Evolutionary conservation across 1,139 yeast genomes (phyloP).

Genomic region (Hanseniaspora gamundiae): DNA sequence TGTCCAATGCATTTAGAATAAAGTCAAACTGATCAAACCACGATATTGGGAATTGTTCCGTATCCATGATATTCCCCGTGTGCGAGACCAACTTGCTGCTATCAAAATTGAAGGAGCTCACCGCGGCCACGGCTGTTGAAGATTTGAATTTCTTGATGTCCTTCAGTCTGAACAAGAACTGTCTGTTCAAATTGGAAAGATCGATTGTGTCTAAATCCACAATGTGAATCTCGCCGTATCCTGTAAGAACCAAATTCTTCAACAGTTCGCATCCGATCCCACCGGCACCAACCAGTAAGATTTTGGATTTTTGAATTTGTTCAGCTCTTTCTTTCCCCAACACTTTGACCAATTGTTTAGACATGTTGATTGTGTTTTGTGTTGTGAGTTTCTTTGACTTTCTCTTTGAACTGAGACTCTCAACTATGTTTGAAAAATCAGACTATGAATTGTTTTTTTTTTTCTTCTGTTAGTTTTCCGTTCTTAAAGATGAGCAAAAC

Average conservation of each 20-base stretch:
- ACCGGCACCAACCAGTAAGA: constrained; percentile 92
- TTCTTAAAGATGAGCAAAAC: too few species aligned
- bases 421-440: too few species aligned
- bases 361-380: background rate
- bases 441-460: too few species aligned
- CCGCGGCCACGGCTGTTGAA: constrained; percentile 71
- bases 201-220: constrained; percentile 94
- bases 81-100: constrained; percentile 60
- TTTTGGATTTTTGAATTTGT: constrained; percentile 35
- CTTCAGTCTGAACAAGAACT: constrained; percentile 73
- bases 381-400: background rate
- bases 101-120: constrained; percentile 48
- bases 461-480: too few species aligned
- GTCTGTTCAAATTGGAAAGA: constrained; percentile 81
- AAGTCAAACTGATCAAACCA: constrained; percentile 78
- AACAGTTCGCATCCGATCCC: constrained; percentile 97
- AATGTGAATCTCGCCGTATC: constrained; percentile 81
- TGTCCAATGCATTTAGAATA: constrained; percentile 87
- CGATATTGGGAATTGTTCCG: constrained; percentile 49
- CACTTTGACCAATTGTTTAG: background rate
- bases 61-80: constrained; percentile 83
- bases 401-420: background rate
- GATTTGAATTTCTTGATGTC: constrained; percentile 85
- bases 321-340: constrained; percentile 2
- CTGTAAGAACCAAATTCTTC: constrained; percentile 72